Evolutionary conservation across 2,329 filamentous ascomycete genomes (phyloP).

Genomic region (Colletotrichum cuscutae): DNA sequence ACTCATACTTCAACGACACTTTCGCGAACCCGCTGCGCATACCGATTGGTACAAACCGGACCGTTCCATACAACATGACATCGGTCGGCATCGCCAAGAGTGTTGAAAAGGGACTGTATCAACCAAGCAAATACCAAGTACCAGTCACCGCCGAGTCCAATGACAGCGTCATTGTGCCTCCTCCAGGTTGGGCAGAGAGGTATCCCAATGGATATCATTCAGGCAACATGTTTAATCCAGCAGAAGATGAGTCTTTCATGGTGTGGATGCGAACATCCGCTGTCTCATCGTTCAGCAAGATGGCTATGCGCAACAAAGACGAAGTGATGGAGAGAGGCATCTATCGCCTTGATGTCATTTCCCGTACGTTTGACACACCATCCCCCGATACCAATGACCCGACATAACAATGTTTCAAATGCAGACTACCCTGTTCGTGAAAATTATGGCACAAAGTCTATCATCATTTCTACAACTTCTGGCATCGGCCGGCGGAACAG

Average conservation of each 20-base stretch:
- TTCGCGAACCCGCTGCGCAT: slow-evolving; percentile 2
- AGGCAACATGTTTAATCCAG: slow-evolving; percentile 12
- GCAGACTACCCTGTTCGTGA: slow-evolving; percentile 2
- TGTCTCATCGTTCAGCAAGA: not conserved
- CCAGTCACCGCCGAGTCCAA: not conserved
- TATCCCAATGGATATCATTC: slow-evolving; percentile 11
- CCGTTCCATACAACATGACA: not conserved
- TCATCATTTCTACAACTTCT: not conserved
- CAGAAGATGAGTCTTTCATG: slow-evolving; percentile 15
- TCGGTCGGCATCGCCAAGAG: not conserved
- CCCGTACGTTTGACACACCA: not conserved
- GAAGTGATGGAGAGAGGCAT: slow-evolving; percentile 9
- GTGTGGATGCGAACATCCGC: slow-evolving; percentile 17
- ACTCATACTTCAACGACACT: slow-evolving; percentile 19
- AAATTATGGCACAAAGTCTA: not conserved
- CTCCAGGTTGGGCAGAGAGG: not conserved
- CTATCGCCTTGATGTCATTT: slow-evolving; percentile 4
- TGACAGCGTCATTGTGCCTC: not conserved
- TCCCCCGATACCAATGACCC: too few relatives aligned
- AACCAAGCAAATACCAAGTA: not conserved
- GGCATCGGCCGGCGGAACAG: not conserved
- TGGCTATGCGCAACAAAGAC: not conserved
- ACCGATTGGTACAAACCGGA: not conserved
- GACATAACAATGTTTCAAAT: not conserved
- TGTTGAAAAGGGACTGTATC: not conserved